Base-by-base conservation (phyloP, 2,329 filamentous ascomycete species). In the Helicocarpus griseus region DNA sequence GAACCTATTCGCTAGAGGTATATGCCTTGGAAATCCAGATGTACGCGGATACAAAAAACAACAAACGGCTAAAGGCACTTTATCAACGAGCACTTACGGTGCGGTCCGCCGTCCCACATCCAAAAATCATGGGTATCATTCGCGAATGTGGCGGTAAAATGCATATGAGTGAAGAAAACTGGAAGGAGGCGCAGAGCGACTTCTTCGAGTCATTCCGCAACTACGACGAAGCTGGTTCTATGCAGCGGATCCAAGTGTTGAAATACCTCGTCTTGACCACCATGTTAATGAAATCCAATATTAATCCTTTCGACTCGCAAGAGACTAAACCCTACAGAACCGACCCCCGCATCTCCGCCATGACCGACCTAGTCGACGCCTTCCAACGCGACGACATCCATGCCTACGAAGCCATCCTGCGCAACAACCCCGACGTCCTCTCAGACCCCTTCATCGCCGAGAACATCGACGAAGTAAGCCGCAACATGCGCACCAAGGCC, bases 91-190 rank as follows among this genome's bases (percentile, higher is more conserved):
- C 93, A 4, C 79, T 98, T 47, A 86, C 86, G 58, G 91, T 98
- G 50, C 85, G 89, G 56, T 97, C 93, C n/a, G 93, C 93, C 0
- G 93, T 98, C 11, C 91, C 93, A 36, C 93, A 98, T 71, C 93
- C 93, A 53, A 95, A 95, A 73, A 95, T 98, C 67, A 96, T 97
- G 89, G 93, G 93, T 48, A 91, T 98, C 67, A 98, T 98, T 65
- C 86, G 91, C 50, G 93, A 98, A 73, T 98, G 93, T 67, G 93
- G 93, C 63, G 93, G 93, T 61, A 98, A 98, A 77, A 98, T 98
- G 93, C 90, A 97, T 74, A 97, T 98, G 93, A 93, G 87, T 68
- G 93, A 98, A 76, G 93, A 97, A 73, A 97, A 97, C 68, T 98
- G 93, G 93, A 89, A 93, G 67, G 88, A 90, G 63, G 93, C 93